Conservation (phyloP, 192 early-diverging fungal genomes). For the Paraglomus occultum region DNA sequence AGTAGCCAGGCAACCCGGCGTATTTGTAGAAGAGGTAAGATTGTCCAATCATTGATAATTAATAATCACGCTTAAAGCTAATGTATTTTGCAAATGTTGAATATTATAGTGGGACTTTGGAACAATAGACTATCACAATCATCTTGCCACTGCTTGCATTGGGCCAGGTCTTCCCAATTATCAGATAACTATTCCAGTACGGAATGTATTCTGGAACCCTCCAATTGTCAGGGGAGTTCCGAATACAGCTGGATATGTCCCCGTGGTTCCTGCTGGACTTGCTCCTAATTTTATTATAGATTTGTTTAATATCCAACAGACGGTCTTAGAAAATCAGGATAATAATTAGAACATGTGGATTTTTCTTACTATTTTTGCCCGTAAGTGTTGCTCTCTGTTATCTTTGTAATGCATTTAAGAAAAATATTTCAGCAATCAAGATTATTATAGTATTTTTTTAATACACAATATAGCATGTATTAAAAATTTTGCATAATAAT, state of each 20-base stretch:
- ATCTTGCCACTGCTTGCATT: background rate
- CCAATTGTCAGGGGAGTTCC: constrained; percentile 4
- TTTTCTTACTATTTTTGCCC: no score
- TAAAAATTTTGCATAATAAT: no score
- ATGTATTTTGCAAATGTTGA: constrained; percentile 11
- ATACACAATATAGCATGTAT: no score
- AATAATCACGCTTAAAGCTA: constrained; percentile 6
- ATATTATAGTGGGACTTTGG: constrained; percentile 22
- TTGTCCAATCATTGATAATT: background rate
- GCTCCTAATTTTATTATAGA: constrained; percentile 2
- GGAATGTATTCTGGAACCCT: background rate
- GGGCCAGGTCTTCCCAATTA: constrained; percentile 8
- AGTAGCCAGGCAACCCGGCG: background rate
- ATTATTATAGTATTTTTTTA: no score
- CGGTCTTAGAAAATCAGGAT: constrained; percentile 5
- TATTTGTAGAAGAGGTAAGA: constrained; percentile 24
- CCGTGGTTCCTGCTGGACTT: constrained; percentile 2
- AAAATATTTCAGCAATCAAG: no score
- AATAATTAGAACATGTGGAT: no score
- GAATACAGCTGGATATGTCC: constrained; percentile 1
- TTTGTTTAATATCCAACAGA: constrained; percentile 1
- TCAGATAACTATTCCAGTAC: constrained; percentile 1
- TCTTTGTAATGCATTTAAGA: no score
- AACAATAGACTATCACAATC: constrained; percentile 2
- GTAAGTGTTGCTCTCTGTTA: no score